Conservation (phyloP, 441 rosid species). For the Populus trichocarpa region DNA sequence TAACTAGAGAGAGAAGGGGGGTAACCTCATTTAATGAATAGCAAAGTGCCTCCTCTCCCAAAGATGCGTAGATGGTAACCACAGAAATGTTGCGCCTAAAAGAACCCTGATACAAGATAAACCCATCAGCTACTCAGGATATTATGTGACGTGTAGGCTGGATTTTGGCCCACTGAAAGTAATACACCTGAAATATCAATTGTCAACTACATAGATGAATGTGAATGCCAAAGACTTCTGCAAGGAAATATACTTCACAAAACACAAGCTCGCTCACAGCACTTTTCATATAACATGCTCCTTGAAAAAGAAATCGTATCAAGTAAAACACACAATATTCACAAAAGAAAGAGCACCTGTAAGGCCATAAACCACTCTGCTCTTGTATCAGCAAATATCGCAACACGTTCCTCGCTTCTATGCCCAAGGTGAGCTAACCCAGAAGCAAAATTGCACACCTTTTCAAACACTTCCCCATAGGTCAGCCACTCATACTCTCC, state of each 20-base stretch:
- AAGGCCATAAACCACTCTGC: slow-evolving; percentile 93
- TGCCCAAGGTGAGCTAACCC: slow-evolving; percentile 82
- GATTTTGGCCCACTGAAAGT: not conserved
- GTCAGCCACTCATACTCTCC: slow-evolving; percentile 91
- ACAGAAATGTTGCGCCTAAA: slow-evolving; percentile 84
- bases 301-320: not conserved
- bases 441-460: slow-evolving; percentile 73
- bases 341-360: slow-evolving; percentile 53
- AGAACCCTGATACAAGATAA: slow-evolving; percentile 59
- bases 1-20: slow-evolving; percentile 6
- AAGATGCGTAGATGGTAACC: slow-evolving; percentile 88
- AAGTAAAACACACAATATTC: not conserved
- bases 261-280: not conserved
- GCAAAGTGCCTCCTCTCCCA: slow-evolving; percentile 93
- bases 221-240: not conserved
- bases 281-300: not conserved
- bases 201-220: not conserved
- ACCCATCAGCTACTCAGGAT: slow-evolving; percentile 11
- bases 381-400: slow-evolving; percentile 93
- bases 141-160: not conserved
- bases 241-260: not conserved
- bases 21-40: slow-evolving; percentile 91
- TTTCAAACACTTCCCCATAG: slow-evolving; percentile 54
- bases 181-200: not conserved
- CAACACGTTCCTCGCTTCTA: slow-evolving; percentile 65